These are phyloP conservation scores for Castanea crenata DNA, from an alignment of 306 rosid species.

Conservation along the genomic window DNA sequence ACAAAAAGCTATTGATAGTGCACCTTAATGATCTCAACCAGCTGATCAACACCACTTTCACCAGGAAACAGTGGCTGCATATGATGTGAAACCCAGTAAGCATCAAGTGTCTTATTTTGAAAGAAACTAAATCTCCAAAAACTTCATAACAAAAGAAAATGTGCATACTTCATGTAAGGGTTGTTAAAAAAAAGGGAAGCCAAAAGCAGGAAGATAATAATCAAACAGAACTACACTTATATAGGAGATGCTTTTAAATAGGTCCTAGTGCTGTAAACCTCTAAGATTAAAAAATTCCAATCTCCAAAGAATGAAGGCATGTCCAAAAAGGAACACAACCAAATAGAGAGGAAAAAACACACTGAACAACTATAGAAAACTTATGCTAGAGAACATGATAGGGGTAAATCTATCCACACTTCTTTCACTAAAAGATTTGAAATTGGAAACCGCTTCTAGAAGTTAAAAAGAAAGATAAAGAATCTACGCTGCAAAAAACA, in stretches of 20 bases:
- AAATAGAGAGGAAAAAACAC: neutral
- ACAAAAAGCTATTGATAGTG: neutral
- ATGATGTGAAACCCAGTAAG: slow-evolving; percentile 19
- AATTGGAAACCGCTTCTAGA: neutral
- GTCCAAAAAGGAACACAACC: neutral
- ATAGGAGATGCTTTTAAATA: neutral
- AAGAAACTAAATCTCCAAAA: neutral
- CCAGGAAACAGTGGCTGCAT: slow-evolving; percentile 98
- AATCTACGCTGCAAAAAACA: neutral
- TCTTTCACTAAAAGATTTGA: neutral
- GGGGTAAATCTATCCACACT: neutral
- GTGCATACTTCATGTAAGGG: neutral
- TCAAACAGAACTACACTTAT: neutral
- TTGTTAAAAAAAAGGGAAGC: neutral
- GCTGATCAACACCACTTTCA: slow-evolving; percentile 95
- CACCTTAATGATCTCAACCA: slow-evolving; percentile 96
- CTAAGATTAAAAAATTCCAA: neutral
- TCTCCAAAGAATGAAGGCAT: neutral
- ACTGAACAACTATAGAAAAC: neutral
- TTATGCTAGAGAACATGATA: neutral
- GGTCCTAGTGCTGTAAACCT: neutral
- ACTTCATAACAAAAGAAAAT: neutral
- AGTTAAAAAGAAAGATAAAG: neutral
- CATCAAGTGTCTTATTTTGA: slow-evolving; percentile 3
- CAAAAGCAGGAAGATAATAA: neutral